Percentiles rank a stretch among this genome's conserved stretches.
Conservation (phyloP, 345 rosid species). For the Dovyalis caffra region DNA sequence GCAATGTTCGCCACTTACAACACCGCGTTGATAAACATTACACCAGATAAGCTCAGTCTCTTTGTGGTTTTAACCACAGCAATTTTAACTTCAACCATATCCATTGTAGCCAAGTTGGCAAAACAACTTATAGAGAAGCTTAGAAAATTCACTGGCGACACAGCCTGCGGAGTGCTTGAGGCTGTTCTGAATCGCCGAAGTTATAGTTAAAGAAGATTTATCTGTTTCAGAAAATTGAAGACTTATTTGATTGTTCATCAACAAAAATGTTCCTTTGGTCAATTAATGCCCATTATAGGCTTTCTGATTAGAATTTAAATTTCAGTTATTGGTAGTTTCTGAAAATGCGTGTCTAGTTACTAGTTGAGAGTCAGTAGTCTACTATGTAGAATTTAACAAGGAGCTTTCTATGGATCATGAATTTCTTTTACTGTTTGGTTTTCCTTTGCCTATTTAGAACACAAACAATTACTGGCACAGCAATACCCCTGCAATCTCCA, state of each 20-base stretch:
- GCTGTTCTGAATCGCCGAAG: no score
- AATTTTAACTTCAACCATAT: slow-evolving; percentile 22
- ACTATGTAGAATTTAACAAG: no score
- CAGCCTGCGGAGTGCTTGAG: not conserved
- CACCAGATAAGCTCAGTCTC: slow-evolving; percentile 32
- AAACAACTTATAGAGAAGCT: not conserved
- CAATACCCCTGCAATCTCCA: not conserved
- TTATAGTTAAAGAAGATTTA: no score
- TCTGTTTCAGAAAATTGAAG: no score
- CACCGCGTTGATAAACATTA: slow-evolving; percentile 30
- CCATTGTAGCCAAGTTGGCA: not conserved
- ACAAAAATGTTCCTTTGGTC: not conserved
- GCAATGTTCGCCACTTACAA: slow-evolving; percentile 42
- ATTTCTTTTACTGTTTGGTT: not conserved
- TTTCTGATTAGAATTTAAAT: not conserved
- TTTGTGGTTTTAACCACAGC: slow-evolving; percentile 27
- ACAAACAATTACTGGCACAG: not conserved
- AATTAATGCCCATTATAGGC: no score
- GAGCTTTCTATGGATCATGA: not conserved
- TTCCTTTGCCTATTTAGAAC: not conserved
- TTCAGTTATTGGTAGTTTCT: not conserved
- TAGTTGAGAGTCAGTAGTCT: no score
- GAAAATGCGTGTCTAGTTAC: no score
- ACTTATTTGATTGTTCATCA: no score
- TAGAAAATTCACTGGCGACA: not conserved